A percentile compares a stretch with the other conserved stretches of the same genome.
phyloP scores from a whole-genome alignment of 1,284 basidiomycete genomes.

The Mycena citricolor region DNA sequence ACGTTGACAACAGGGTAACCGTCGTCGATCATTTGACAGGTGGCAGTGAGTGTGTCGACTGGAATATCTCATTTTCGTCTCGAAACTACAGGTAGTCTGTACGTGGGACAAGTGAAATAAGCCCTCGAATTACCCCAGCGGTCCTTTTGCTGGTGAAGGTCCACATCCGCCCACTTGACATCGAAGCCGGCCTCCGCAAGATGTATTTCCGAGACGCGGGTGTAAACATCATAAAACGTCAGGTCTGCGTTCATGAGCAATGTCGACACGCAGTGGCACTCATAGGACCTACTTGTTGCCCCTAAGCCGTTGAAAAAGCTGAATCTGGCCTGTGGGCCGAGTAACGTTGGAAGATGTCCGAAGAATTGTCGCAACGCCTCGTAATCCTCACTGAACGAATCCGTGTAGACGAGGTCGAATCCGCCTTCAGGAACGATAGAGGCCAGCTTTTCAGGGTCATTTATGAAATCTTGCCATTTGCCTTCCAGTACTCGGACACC shows the following conservation, averaged over 20 bases:
- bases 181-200: conserved; percentile 77
- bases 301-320: conserved; percentile 98
- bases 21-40: conserved; percentile 3
- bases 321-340: conserved; percentile 70
- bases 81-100: conserved; percentile 59
- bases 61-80: too few species aligned
- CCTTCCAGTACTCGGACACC: conserved; percentile 86
- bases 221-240: conserved; percentile 91
- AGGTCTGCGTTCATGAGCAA: conserved; percentile 51
- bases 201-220: conserved; percentile 83
- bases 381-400: conserved; percentile 93
- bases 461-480: conserved; percentile 87
- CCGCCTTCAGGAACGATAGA: conserved; percentile 34
- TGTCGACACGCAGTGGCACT: conserved; percentile 25
- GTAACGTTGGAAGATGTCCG: conserved; percentile 75
- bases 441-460: conserved; percentile 49
- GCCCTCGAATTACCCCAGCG: conserved; percentile 71
- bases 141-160: conserved; percentile 50
- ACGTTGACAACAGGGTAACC: neutral
- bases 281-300: conserved; percentile 84
- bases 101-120: conserved; percentile 71
- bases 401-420: conserved; percentile 93
- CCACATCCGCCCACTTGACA: conserved; percentile 74
- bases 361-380: conserved; percentile 83
- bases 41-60: too few species aligned